Evolutionary conservation across 352 stramenopile genomes (phyloP).

Genomic region (Pythium rhizo-oryzae): DNA sequence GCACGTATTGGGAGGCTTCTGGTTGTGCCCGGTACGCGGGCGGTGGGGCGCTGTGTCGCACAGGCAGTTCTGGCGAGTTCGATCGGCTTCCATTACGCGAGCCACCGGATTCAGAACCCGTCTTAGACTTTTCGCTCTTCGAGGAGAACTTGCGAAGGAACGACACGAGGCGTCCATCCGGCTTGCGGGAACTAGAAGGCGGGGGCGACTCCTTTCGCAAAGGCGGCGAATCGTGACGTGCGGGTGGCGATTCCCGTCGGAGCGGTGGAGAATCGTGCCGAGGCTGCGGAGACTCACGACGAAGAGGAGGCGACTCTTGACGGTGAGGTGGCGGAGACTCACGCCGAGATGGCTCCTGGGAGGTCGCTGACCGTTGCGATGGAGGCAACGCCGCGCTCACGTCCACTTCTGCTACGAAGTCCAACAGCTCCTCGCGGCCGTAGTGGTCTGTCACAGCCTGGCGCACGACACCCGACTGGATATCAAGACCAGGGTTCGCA

Average conservation of each 20-base stretch:
- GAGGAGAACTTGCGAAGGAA: constrained; percentile 38
- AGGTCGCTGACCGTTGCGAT: constrained; percentile 1
- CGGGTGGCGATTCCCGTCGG: constrained; percentile 10
- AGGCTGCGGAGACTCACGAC: constrained; percentile 1
- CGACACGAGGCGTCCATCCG: constrained; percentile 14
- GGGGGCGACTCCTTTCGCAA: not conserved
- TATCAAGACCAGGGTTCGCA: constrained; percentile 23
- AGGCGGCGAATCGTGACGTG: constrained; percentile 3
- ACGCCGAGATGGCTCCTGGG: not conserved
- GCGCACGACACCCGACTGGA: constrained; percentile 29
- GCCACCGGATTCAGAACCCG: constrained; percentile 10
- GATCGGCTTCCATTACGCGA: constrained; percentile 18
- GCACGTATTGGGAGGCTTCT: not conserved
- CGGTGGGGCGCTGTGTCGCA: constrained; percentile 19
- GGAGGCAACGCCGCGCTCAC: not conserved
- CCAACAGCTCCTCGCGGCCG: constrained; percentile 30
- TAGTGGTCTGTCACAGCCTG: constrained; percentile 32
- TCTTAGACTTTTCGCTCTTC: constrained; percentile 19
- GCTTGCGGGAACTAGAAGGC: not conserved
- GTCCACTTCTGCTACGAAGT: constrained; percentile 29
- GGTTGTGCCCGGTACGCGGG: not conserved
- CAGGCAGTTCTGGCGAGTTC: constrained; percentile 24
- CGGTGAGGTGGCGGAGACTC: constrained; percentile 4
- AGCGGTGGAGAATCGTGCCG: constrained; percentile 8
- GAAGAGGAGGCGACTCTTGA: not conserved